Base-by-base conservation (phyloP, 495 filamentous ascomycete species). In the Chaetomium tenue region DNA sequence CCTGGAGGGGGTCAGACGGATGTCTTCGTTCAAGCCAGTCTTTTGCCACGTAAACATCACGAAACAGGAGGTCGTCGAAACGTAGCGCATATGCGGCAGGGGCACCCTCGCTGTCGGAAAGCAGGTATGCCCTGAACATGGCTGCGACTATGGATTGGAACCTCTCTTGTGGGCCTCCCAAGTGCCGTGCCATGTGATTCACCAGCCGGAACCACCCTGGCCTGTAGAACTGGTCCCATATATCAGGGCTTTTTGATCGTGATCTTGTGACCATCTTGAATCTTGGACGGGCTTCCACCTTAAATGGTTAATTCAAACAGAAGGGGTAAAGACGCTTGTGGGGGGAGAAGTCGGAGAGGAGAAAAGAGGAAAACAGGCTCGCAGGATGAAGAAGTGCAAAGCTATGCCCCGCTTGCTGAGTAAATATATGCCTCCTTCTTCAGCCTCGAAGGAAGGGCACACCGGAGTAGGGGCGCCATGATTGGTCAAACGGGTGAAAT, bases 61-160 rank as follows among this genome's bases (percentile, higher is more conserved):
- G 8, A 22, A 46, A 58, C n/a, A n/a, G n/a, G 3, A 58, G 22
- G 55, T 46, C 55, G 3, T 58, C 40, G 20, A 58, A 58, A 22
- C 37, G 55, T 28, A 5, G 22, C 6, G 55, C 55, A 28, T 28
- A 46, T 5, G 22, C 12, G 3, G 20, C 37, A 3, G 40, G 20
- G 5, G 23, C 23, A n/a, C n/a, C 39, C 12, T 9, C 39, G 26
- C 46, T 23, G 0, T 58, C 40, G 12, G 33, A 58, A 26, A 58
- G 55, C 55, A 58, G 39, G 5, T 58, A 58, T n/a, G 46, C 22
- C 39, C 40, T 46, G 55, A 46, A 5, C 0, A 22, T 3, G 9
- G 7, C 2, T 15, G 20, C 37, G 8, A 57, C 0, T 0, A 40
- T 23, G 0, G 12, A 11, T 7, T 25, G n/a, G 8, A 57, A 15